phyloP scores from a whole-genome alignment of 345 rosid species.

The Rhodomyrtus tomentosa region DNA sequence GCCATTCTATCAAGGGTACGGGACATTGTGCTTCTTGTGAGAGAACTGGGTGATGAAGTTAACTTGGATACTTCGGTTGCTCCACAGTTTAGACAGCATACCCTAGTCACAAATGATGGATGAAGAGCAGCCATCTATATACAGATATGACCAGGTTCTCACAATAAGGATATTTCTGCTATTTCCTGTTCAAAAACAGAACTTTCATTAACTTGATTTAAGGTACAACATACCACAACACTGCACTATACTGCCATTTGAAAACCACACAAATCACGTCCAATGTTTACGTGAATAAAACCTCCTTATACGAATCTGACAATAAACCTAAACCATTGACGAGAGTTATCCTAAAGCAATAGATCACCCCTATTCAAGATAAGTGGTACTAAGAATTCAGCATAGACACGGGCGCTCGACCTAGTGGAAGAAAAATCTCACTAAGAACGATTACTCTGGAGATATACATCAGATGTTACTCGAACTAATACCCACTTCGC shows the following conservation, averaged over 20 bases:
- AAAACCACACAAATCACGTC: neutral
- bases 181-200: neutral
- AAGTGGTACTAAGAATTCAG: neutral
- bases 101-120: constrained; percentile 17
- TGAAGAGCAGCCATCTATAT: constrained; percentile 41
- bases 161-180: neutral
- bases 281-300: neutral
- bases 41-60: constrained; percentile 7
- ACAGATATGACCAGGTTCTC: neutral
- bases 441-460: neutral
- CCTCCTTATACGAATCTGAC: neutral
- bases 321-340: neutral
- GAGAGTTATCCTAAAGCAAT: neutral
- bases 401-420: neutral
- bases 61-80: constrained; percentile 19
- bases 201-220: neutral
- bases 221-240: neutral
- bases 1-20: constrained; percentile 7
- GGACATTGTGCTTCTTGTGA: constrained; percentile 10
- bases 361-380: neutral
- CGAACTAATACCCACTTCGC: accelerated
- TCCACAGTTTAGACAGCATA: constrained; percentile 20
- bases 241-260: neutral
- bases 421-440: neutral
- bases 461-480: neutral